These are phyloP conservation scores for Dipodascopsis uninucleata DNA, from an alignment of 805 yeast genomes.

Conservation along the genomic window DNA sequence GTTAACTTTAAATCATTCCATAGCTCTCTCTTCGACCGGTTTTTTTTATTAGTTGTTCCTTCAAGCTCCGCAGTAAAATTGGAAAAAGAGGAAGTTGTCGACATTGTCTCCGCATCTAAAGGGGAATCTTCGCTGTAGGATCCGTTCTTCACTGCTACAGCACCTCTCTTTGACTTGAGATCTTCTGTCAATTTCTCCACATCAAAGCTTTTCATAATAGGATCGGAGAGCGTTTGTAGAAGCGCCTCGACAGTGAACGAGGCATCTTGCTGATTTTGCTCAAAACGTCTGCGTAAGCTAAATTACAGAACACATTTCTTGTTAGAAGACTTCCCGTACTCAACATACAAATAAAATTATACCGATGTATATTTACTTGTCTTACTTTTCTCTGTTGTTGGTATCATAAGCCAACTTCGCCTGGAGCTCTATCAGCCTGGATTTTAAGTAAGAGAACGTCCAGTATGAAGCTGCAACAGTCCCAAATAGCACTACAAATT, in stretches of 20 bases:
- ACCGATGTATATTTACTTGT: too few relatives aligned
- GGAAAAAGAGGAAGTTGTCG: slow-evolving; percentile 21
- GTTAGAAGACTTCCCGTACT: neutral
- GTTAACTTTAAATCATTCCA: slow-evolving; percentile 80
- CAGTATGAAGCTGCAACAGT: slow-evolving; percentile 17
- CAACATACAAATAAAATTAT: neutral
- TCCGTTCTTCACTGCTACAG: too few relatives aligned
- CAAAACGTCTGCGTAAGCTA: slow-evolving; percentile 68
- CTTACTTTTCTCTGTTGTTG: slow-evolving; percentile 20
- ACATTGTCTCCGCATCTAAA: slow-evolving; percentile 8
- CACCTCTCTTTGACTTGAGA: slow-evolving; percentile 54
- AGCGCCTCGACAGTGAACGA: slow-evolving; percentile 77
- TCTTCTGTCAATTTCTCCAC: slow-evolving; percentile 72
- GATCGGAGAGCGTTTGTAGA: slow-evolving; percentile 68
- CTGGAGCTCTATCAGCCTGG: slow-evolving; percentile 19
- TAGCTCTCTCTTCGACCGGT: slow-evolving; percentile 58
- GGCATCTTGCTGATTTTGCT: slow-evolving; percentile 90
- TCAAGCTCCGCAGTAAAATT: slow-evolving; percentile 14
- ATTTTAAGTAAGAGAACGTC: slow-evolving; percentile 5
- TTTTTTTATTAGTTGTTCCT: slow-evolving; percentile 26
- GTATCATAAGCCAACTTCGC: slow-evolving; percentile 11
- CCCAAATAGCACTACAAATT: slow-evolving; percentile 15
- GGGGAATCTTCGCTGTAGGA: neutral
- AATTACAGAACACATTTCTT: slow-evolving; percentile 1
- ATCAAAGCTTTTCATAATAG: slow-evolving; percentile 57